Percentiles rank a stretch among this genome's conserved stretches.
These are phyloP conservation scores for Prunus salicina DNA, from an alignment of 306 rosid genomes.

Conservation along the genomic window DNA sequence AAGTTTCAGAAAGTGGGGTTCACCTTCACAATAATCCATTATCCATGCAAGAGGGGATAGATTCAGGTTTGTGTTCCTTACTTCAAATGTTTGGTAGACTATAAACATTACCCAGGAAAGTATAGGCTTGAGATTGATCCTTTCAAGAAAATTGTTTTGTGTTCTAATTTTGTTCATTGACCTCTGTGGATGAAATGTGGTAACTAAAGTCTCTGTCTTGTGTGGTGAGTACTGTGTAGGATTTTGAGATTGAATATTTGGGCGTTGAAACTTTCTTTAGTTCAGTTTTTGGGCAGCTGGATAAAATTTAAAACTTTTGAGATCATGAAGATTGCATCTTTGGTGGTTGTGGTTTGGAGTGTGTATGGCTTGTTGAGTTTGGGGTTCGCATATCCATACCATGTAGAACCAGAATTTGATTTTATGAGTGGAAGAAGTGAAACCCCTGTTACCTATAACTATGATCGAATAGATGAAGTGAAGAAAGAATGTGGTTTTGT, in stretches of 20 bases:
- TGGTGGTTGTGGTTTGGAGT: conserved; percentile 37
- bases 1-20: background rate
- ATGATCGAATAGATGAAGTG: conserved; percentile 73
- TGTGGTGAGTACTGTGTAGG: background rate
- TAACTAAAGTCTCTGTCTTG: background rate
- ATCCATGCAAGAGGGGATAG: conserved; percentile 3
- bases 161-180: background rate
- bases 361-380: conserved; percentile 39
- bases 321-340: conserved; percentile 52
- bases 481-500: conserved; percentile 60
- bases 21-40: conserved; percentile 1
- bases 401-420: conserved; percentile 34
- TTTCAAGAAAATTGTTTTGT: background rate
- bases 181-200: background rate
- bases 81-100: background rate
- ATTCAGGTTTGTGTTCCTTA: conserved; percentile 14
- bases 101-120: background rate
- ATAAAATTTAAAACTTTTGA: conserved; percentile 14
- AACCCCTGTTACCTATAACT: conserved; percentile 32
- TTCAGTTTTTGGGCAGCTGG: background rate
- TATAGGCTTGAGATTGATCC: background rate
- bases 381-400: conserved; percentile 38
- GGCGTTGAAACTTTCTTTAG: background rate
- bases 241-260: background rate
- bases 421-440: conserved; percentile 26